Evolutionary conservation across 805 yeast species (phyloP).

Genomic region (Pichia deserticola): DNA sequence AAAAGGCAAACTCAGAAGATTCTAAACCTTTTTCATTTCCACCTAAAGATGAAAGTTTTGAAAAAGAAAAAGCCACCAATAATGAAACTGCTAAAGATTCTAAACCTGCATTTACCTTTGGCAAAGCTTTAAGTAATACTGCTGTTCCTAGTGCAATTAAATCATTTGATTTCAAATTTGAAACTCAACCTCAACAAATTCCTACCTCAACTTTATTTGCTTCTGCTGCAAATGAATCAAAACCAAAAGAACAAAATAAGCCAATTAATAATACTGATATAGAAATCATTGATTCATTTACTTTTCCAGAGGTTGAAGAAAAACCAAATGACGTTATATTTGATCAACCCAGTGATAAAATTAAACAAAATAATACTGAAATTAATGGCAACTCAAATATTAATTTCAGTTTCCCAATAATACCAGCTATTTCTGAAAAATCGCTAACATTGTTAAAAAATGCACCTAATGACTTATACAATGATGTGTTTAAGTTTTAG

Average conservation of each 20-base stretch:
- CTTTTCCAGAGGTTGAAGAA: slow-evolving; percentile 17
- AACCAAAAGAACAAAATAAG: neutral
- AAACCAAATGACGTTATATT: neutral
- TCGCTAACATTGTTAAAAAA: neutral
- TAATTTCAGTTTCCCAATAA: neutral
- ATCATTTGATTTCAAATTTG: neutral
- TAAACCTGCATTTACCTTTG: neutral
- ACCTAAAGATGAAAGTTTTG: too few species aligned
- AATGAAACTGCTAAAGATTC: too few species aligned
- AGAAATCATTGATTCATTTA: slow-evolving; percentile 17
- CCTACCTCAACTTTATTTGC: too few species aligned
- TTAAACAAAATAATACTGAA: neutral
- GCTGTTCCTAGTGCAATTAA: neutral
- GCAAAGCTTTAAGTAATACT: neutral
- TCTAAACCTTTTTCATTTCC: too few species aligned
- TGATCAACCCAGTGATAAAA: neutral
- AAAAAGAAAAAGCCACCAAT: too few species aligned
- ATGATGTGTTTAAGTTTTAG: neutral
- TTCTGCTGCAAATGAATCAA: neutral
- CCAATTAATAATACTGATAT: neutral
- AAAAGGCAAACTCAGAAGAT: too few species aligned
- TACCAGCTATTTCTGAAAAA: neutral
- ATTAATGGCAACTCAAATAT: too few species aligned
- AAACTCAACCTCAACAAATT: too few species aligned
- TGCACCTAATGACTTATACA: neutral